Base-by-base conservation (phyloP, 352 stramenopile genomes). In the Salisapilia sapeloensis region DNA sequence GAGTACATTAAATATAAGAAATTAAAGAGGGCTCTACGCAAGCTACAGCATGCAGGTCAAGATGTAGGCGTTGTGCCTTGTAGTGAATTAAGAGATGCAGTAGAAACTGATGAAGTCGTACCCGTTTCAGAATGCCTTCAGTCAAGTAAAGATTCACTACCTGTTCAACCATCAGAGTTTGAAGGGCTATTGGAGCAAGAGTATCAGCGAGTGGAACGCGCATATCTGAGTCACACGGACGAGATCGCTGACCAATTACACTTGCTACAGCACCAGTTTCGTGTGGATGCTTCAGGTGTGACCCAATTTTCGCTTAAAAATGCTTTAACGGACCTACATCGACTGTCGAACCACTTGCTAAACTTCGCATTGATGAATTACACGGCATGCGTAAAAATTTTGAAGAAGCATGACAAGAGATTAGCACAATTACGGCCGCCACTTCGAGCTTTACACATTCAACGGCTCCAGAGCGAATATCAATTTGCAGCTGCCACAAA, bases 281-380 rank as follows among this genome's bases (percentile, higher is more conserved):
- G 82, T 34, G 24, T 54, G 5, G 47, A 77, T 35, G 51, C 69
- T 10, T 66, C 77, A 1, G 56, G 61, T 2, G 48, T 54, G 10
- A 61, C 67, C 4, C 62, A 72, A 26, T 77, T 97, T 53, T 96
- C 85, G 27, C 85, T 97, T 30, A 86, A 92, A 44, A 79, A 91
- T 30, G 78, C 90, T 21, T 67, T 97, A 18, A 69, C 82, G n/a
- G 87, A 97, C 51, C 60, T 97, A 24, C 86, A 97, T 54, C 78
- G 90, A 3, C 64, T 89, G 28, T 48, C 93, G 15, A 95, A 96
- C 42, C 56, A 97, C 22, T 63, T 98, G 33, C 60, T 93, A 22
- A 98, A 98, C 54, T 98, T 93, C 64, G 72, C 85, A 18, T 83
- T 98, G 42, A 72, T 98, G 35, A 98, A 98, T 46, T 98, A 97